Percentiles rank a stretch among this genome's conserved stretches.
Conservation (phyloP, 495 filamentous ascomycete genomes). For the Hapsidospora chrysogenum region DNA sequence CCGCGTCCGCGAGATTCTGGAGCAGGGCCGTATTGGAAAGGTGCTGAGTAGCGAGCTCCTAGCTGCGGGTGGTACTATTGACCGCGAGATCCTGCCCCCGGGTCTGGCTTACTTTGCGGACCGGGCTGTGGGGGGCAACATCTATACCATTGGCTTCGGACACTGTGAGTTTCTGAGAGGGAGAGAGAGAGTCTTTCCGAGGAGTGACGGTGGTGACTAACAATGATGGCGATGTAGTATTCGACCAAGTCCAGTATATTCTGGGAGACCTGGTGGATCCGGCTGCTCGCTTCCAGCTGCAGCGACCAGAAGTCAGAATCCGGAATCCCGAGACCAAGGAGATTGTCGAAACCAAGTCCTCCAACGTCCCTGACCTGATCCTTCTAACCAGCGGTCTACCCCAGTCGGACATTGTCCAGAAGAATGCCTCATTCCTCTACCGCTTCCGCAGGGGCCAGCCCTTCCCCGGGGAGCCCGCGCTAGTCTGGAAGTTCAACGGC, state of each 20-base stretch:
- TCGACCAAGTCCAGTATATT: constrained; percentile 21
- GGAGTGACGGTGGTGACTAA: too few relatives aligned
- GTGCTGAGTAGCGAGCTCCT: constrained; percentile 34
- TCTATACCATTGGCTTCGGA: constrained; percentile 33
- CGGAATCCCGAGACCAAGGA: constrained; percentile 9
- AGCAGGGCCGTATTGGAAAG: constrained; percentile 31
- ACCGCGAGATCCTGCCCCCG: constrained; percentile 13
- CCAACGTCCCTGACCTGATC: constrained; percentile 30
- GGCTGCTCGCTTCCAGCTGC: constrained; percentile 24
- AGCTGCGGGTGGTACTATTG: constrained; percentile 18
- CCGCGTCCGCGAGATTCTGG: constrained; percentile 29
- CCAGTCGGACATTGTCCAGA: constrained; percentile 11
- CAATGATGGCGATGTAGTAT: too few relatives aligned
- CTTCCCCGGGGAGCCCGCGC: constrained; percentile 27
- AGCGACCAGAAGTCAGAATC: constrained; percentile 24
- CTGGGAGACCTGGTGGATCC: constrained; percentile 26
- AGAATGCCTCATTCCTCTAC: constrained; percentile 21
- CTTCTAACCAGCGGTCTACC: constrained; percentile 26
- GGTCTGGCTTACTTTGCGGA: constrained; percentile 26
- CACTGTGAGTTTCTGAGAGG: constrained; percentile 26
- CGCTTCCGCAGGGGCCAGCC: constrained; percentile 30
- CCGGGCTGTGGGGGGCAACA: constrained; percentile 28
- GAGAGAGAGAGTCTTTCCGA: too few relatives aligned
- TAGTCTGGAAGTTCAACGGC: constrained; percentile 38
- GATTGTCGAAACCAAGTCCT: constrained; percentile 11